Conservation (phyloP, 371 early-diverging fungal species). For the Choanephora cucurbitarum region DNA sequence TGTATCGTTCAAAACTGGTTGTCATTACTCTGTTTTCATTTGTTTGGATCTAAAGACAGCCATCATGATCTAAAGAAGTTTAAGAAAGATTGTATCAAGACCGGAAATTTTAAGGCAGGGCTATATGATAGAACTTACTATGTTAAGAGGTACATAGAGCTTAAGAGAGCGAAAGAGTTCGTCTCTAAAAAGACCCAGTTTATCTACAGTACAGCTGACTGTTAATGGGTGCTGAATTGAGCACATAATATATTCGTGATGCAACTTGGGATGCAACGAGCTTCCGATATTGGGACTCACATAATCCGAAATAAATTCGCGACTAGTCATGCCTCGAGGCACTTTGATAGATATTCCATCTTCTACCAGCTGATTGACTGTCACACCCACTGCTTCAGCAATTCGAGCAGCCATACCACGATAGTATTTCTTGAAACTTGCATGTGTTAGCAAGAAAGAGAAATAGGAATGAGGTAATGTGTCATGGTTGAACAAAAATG, state of each 20-base stretch:
- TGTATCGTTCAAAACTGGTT: no score
- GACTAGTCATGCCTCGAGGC: slow-evolving; percentile 46
- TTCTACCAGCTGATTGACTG: slow-evolving; percentile 38
- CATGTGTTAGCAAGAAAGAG: slow-evolving; percentile 67
- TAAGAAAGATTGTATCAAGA: no score
- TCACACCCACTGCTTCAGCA: slow-evolving; percentile 42
- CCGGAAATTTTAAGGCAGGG: no score
- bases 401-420: slow-evolving; percentile 58
- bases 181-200: slow-evolving; percentile 41
- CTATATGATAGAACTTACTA: slow-evolving; percentile 52
- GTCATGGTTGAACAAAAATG: slow-evolving; percentile 62
- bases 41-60: slow-evolving; percentile 52
- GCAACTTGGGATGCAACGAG: slow-evolving; percentile 44
- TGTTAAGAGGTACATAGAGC: slow-evolving; percentile 73
- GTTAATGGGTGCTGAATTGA: slow-evolving; percentile 74
- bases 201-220: slow-evolving; percentile 50
- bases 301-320: slow-evolving; percentile 53
- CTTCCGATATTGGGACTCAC: slow-evolving; percentile 62
- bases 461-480: slow-evolving; percentile 67
- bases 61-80: slow-evolving; percentile 66
- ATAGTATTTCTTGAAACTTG: slow-evolving; percentile 57
- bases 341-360: slow-evolving; percentile 41
- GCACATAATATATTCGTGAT: slow-evolving; percentile 73
- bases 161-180: slow-evolving; percentile 60
- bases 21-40: slow-evolving; percentile 46